Evolutionary conservation across 257 asterid species (phyloP).

Genomic region (Przewalskia tangutica): DNA sequence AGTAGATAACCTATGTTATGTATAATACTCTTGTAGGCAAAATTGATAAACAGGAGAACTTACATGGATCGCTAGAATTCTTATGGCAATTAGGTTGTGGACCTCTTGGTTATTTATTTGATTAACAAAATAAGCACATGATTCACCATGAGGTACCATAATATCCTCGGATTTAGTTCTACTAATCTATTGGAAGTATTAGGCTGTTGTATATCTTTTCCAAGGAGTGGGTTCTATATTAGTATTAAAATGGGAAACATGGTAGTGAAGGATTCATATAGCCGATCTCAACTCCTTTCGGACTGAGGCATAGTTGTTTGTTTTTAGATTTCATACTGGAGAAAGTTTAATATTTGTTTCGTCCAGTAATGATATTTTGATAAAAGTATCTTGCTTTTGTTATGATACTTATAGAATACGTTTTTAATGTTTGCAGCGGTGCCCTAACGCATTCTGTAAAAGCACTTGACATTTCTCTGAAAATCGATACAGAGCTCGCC

Average conservation of each 20-base stretch:
- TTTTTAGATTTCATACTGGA: not conserved
- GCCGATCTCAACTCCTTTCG: not conserved
- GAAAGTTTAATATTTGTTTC: not conserved
- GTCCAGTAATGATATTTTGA: not conserved
- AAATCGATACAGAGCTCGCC: slow-evolving; percentile 93
- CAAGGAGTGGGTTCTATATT: not conserved
- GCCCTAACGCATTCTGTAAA: slow-evolving; percentile 90
- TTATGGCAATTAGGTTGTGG: not conserved
- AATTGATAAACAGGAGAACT: not conserved
- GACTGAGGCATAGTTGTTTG: not conserved
- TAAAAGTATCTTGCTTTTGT: not conserved
- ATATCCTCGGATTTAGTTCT: not conserved
- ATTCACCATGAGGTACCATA: not conserved
- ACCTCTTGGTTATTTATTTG: not conserved
- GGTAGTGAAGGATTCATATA: not conserved
- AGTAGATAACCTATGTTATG: not conserved
- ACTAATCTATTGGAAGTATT: not conserved
- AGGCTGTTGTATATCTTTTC: not conserved
- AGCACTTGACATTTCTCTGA: slow-evolving; percentile 93
- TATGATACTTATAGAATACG: not conserved
- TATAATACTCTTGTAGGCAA: not conserved
- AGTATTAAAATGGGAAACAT: not conserved
- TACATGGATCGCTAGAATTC: not conserved
- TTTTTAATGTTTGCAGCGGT: slow-evolving; percentile 49
- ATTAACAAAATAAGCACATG: not conserved